Percentiles rank a stretch among this genome's conserved stretches.
phyloP scores from a whole-genome alignment of 2,329 filamentous ascomycete species.

The Aspergillus pseudoglaucus region DNA sequence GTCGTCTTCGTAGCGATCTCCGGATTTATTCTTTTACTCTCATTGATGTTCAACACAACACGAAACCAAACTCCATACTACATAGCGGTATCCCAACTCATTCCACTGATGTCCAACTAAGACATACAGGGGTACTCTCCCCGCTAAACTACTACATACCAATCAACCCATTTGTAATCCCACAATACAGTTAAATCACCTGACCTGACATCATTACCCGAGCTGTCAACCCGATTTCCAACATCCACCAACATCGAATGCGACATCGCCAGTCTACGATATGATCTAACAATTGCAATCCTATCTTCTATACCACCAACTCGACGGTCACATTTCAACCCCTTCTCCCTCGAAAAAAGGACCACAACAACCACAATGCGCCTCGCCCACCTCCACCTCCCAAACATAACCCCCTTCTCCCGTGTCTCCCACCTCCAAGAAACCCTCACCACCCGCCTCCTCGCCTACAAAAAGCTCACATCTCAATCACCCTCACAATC shows the following conservation, averaged over 20 bases:
- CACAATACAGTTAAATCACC: neutral
- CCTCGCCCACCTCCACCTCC: constrained; percentile 57
- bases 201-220: neutral
- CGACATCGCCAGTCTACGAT: constrained; percentile 2
- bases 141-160: too few relatives aligned
- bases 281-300: too few relatives aligned
- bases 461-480: constrained; percentile 53
- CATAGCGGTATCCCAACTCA: too few relatives aligned
- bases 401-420: constrained; percentile 48
- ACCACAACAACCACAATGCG: constrained; percentile 33
- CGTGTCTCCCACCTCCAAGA: constrained; percentile 53
- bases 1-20: neutral
- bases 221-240: neutral
- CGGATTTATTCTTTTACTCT: too few relatives aligned
- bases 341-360: neutral
- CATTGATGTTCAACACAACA: neutral
- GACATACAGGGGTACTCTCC: too few relatives aligned
- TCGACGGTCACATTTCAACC: neutral
- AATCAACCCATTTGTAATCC: neutral
- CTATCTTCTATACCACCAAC: neutral
- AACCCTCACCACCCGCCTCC: constrained; percentile 49
- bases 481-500: constrained; percentile 15
- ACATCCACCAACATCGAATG: neutral
- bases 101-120: too few relatives aligned
- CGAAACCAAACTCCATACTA: too few relatives aligned